A percentile compares a stretch with the other conserved stretches of the same genome.
Evolutionary conservation across 345 rosid species (phyloP).

Genomic region (Lepidium didymum): DNA sequence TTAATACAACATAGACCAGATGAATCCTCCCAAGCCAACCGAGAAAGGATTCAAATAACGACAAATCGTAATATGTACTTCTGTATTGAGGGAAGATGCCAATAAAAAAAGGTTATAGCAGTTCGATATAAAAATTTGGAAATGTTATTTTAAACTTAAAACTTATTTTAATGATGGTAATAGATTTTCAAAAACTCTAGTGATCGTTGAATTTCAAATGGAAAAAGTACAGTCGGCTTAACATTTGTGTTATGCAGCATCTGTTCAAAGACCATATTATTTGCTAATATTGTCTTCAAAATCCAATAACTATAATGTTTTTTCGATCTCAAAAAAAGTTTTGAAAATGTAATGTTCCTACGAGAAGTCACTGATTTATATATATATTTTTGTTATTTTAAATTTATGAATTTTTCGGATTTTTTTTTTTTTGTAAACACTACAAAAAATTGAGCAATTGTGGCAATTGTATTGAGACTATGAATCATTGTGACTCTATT

Average conservation of each 20-base stretch:
- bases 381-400: too few relatives aligned
- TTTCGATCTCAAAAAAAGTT: too few relatives aligned
- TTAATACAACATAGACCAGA: constrained; percentile 4
- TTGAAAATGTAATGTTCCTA: too few relatives aligned
- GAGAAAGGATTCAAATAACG: neutral
- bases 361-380: too few relatives aligned
- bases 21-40: constrained; percentile 16
- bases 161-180: neutral
- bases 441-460: too few relatives aligned
- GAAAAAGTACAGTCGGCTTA: neutral
- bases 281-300: neutral
- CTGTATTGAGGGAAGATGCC: neutral
- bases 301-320: neutral
- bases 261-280: neutral
- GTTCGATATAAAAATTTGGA: neutral
- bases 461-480: too few relatives aligned
- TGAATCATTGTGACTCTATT: too few relatives aligned
- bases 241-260: neutral
- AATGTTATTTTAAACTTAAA: neutral
- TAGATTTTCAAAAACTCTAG: neutral
- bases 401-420: too few relatives aligned
- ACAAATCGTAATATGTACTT: neutral
- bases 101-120: neutral
- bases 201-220: neutral
- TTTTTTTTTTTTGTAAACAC: too few relatives aligned